A percentile compares a stretch with the other conserved stretches of the same genome.
These are phyloP conservation scores for Euryodendron excelsum DNA, from an alignment of 148 eudicot genomes.

Conservation along the genomic window DNA sequence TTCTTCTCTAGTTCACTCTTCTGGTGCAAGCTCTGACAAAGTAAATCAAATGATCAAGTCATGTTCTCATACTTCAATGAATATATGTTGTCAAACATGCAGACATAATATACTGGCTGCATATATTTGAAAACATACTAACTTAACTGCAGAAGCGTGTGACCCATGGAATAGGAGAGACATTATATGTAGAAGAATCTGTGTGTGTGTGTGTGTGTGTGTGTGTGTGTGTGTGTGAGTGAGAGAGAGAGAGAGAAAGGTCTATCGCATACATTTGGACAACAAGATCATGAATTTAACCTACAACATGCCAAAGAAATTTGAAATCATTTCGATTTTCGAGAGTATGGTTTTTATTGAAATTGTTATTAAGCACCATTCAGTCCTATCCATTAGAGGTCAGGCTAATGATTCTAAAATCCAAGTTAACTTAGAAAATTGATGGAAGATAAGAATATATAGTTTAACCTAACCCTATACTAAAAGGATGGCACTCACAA, in stretches of 20 bases:
- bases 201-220: no score
- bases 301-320: no score
- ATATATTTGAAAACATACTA: background rate
- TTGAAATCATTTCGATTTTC: no score
- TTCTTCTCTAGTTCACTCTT: constrained; percentile 61
- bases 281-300: background rate
- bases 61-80: background rate
- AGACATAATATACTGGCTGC: background rate
- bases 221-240: no score
- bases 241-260: background rate
- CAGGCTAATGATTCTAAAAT: background rate
- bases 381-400: background rate
- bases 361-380: background rate
- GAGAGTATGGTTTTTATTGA: background rate
- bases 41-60: constrained; percentile 12
- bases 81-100: background rate
- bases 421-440: background rate
- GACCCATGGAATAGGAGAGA: no score
- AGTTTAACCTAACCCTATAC: background rate
- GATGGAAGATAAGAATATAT: background rate
- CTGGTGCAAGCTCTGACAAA: constrained; percentile 67
- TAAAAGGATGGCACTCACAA: no score
- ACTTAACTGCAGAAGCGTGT: background rate
- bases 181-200: no score
- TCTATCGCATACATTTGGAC: background rate